Evolutionary conservation across 257 asterid species (phyloP).

Genomic region (Leptodermis oblonga): DNA sequence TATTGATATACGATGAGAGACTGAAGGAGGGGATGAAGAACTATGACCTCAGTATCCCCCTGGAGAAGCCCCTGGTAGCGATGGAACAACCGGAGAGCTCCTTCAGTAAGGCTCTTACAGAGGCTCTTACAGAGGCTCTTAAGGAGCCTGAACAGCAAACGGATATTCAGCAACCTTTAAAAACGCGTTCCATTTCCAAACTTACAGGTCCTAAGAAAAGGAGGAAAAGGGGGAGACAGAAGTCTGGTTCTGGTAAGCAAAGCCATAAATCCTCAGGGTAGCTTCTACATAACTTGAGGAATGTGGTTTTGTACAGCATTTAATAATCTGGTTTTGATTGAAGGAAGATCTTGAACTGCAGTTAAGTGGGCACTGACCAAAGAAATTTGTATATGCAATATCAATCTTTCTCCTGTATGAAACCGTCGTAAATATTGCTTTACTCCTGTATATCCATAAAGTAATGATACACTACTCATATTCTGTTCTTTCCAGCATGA

Average conservation of each 20-base stretch:
- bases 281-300: not conserved
- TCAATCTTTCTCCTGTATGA: not conserved
- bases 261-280: slow-evolving; percentile 26
- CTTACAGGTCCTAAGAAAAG: slow-evolving; percentile 47
- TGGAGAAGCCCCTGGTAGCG: slow-evolving; percentile 27
- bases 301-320: not conserved
- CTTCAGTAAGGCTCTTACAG: slow-evolving; percentile 28
- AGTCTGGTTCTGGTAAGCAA: slow-evolving; percentile 33
- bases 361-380: not conserved
- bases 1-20: slow-evolving; percentile 45
- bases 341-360: not conserved
- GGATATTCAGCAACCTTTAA: slow-evolving; percentile 43
- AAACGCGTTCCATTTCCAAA: slow-evolving; percentile 50
- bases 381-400: not conserved
- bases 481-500: not conserved
- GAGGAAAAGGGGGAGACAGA: slow-evolving; percentile 50
- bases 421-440: not conserved
- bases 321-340: not conserved
- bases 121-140: slow-evolving; percentile 26
- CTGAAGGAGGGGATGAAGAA: slow-evolving; percentile 48
- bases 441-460: not conserved
- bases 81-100: slow-evolving; percentile 25
- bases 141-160: slow-evolving; percentile 18
- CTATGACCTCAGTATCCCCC: slow-evolving; percentile 37
- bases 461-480: too few species aligned